These are phyloP conservation scores for Phoma sp. DNA, from an alignment of 2,329 filamentous ascomycete species.

Conservation along the genomic window DNA sequence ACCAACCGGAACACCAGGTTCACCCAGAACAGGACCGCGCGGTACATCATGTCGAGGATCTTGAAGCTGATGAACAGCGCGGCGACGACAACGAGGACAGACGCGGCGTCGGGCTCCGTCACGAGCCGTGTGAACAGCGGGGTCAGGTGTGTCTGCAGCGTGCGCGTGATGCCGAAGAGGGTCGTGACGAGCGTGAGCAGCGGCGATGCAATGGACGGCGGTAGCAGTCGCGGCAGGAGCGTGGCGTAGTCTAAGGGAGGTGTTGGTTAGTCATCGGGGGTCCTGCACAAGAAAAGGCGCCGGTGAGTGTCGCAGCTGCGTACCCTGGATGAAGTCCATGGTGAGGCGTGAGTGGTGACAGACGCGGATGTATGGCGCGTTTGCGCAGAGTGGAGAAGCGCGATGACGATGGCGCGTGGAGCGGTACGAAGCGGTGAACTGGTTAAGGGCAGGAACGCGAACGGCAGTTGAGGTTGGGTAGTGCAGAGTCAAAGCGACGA, in stretches of 20 bases:
- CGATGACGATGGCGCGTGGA: slow-evolving; percentile 4
- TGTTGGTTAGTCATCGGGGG: slow-evolving; percentile 14
- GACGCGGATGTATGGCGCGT: slow-evolving; percentile 20
- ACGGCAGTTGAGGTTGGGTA: background rate
- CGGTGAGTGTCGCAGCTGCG: slow-evolving; percentile 4
- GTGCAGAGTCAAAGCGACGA: slow-evolving; percentile 8
- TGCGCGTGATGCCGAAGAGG: slow-evolving; percentile 34
- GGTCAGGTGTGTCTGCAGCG: slow-evolving; percentile 36
- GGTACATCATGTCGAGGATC: slow-evolving; percentile 71
- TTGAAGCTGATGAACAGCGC: slow-evolving; percentile 68
- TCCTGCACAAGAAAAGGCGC: background rate
- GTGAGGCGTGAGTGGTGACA: slow-evolving; percentile 20
- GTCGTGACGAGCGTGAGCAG: slow-evolving; percentile 39
- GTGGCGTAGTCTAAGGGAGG: slow-evolving; percentile 39
- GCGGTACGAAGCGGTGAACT: slow-evolving; percentile 13
- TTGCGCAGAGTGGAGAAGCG: slow-evolving; percentile 8
- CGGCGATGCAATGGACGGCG: slow-evolving; percentile 38
- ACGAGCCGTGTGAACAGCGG: slow-evolving; percentile 37
- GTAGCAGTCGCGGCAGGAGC: slow-evolving; percentile 40
- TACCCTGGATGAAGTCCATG: slow-evolving; percentile 43
- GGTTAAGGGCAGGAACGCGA: no score
- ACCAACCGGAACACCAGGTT: slow-evolving; percentile 66
- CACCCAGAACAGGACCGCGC: slow-evolving; percentile 78
- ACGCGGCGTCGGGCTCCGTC: slow-evolving; percentile 54
- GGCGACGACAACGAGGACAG: slow-evolving; percentile 63